A percentile compares a stretch with the other conserved stretches of the same genome.
Conservation (phyloP, 495 filamentous ascomycete genomes). For the Sabuloglossum arenarium region DNA sequence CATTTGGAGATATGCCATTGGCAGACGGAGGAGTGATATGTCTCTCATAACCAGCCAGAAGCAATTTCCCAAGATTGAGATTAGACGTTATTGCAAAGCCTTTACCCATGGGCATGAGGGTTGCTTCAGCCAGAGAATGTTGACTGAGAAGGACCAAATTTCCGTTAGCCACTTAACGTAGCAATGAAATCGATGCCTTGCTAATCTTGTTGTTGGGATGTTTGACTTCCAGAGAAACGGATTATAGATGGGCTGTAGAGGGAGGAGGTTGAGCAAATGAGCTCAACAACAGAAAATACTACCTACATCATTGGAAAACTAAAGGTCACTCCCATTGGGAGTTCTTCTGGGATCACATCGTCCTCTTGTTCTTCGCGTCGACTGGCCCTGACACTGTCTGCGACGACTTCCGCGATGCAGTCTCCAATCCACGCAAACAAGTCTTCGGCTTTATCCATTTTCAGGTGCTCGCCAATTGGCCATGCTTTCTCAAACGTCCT, state of each 20-base stretch:
- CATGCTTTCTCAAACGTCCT: slow-evolving; percentile 48
- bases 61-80: slow-evolving; percentile 47
- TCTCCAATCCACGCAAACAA: slow-evolving; percentile 64
- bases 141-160: slow-evolving; percentile 28
- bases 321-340: slow-evolving; percentile 68
- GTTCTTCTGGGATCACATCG: slow-evolving; percentile 24
- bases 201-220: not conserved
- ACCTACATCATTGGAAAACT: slow-evolving; percentile 68
- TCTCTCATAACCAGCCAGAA: slow-evolving; percentile 46
- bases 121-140: slow-evolving; percentile 50
- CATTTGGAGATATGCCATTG: slow-evolving; percentile 26
- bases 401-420: slow-evolving; percentile 53
- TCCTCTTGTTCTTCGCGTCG: slow-evolving; percentile 19
- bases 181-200: not conserved
- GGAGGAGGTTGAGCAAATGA: not conserved
- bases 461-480: slow-evolving; percentile 62
- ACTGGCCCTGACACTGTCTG: slow-evolving; percentile 25
- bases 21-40: slow-evolving; percentile 24
- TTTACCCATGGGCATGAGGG: slow-evolving; percentile 74
- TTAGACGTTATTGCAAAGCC: slow-evolving; percentile 60
- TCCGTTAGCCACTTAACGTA: not conserved
- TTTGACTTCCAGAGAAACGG: not conserved
- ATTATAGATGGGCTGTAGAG: not conserved
- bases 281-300: not conserved
- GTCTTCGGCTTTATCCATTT: slow-evolving; percentile 52